A percentile compares a stretch with the other conserved stretches of the same genome.
These are phyloP conservation scores for Myxozyma udenii DNA, from an alignment of 805 yeast genomes.

Conservation along the genomic window DNA sequence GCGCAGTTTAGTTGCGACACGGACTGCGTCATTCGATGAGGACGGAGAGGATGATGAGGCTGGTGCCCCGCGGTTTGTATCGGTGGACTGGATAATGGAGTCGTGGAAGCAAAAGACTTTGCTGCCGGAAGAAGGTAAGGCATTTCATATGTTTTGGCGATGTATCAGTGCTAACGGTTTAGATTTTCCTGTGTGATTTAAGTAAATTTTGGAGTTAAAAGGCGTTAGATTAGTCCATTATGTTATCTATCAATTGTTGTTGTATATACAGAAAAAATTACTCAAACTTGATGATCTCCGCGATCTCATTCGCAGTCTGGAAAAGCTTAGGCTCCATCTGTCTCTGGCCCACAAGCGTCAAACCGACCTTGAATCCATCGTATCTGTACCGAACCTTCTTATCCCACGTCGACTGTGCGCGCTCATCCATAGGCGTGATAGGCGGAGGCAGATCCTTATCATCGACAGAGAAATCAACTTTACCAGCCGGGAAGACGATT, in stretches of 20 bases:
- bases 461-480: slow-evolving; percentile 21
- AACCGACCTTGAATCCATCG: slow-evolving; percentile 26
- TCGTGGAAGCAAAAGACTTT: slow-evolving; percentile 37
- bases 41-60: neutral
- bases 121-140: slow-evolving; percentile 31
- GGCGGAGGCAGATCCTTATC: slow-evolving; percentile 27
- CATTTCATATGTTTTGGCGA: neutral
- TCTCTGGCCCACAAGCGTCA: slow-evolving; percentile 29
- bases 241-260: too few relatives aligned
- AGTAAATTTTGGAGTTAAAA: too few relatives aligned
- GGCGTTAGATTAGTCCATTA: too few relatives aligned
- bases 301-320: slow-evolving; percentile 23
- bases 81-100: slow-evolving; percentile 40
- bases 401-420: slow-evolving; percentile 23
- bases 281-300: neutral
- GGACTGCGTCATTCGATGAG: neutral
- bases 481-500: slow-evolving; percentile 24
- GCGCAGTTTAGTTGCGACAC: neutral
- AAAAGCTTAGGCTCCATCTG: slow-evolving; percentile 31
- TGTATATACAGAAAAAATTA: neutral
- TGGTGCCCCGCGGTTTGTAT: slow-evolving; percentile 37
- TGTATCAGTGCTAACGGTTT: too few relatives aligned
- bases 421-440: slow-evolving; percentile 18
- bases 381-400: slow-evolving; percentile 15
- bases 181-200: neutral